Base-by-base conservation (phyloP, 108 stramenopile species). In the Nitzschia putrida region DNA sequence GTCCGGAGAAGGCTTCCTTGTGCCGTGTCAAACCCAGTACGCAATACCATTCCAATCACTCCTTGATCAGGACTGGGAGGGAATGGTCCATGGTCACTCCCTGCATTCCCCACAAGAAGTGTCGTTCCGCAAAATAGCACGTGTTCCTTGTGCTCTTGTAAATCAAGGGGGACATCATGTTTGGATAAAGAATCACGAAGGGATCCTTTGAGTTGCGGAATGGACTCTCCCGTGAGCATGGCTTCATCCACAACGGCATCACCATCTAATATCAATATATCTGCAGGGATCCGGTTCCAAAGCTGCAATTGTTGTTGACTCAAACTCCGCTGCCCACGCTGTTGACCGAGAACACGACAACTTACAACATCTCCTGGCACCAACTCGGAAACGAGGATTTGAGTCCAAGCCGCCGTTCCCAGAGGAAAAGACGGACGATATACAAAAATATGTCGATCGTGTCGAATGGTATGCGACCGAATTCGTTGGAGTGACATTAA, bases 211-310 rank as follows among this genome's bases (percentile, higher is more conserved):
- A 95, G 73, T 74, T 99, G 95, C 7, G 97, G 96, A 6, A 95
- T 81, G 26, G 88, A 90, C 82, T 99, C 98, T 50, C 98, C 98
- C 12, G 98, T 99, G 43, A 99, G 71, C 83, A 97, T 91, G 26
- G 98, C 96, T 83, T 99, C 98, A 77, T 98, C 97, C 13, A 97
- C 92, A 14, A 99, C 95, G 20, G 87, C 90, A 29, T 77, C 74
- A 25, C 98, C 98, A 16, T 80, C 63, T 54, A 99, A 56, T 20
- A 99, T 68, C 24, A 99, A 69, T 43, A 96, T 63, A 78, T 99
- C 98, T 38, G 89, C 91, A 22, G 97, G 97, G 9, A 97, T 80
- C 57, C 60, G 68, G 69, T 76, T 76, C 54, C 69, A 25, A 25
- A 83, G 57, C 21, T 51, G 73, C 37, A 76, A 69, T 44, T 73